Evolutionary conservation across 2,329 filamentous ascomycete species (phyloP).

Genomic region (Escovopsis sp.): DNA sequence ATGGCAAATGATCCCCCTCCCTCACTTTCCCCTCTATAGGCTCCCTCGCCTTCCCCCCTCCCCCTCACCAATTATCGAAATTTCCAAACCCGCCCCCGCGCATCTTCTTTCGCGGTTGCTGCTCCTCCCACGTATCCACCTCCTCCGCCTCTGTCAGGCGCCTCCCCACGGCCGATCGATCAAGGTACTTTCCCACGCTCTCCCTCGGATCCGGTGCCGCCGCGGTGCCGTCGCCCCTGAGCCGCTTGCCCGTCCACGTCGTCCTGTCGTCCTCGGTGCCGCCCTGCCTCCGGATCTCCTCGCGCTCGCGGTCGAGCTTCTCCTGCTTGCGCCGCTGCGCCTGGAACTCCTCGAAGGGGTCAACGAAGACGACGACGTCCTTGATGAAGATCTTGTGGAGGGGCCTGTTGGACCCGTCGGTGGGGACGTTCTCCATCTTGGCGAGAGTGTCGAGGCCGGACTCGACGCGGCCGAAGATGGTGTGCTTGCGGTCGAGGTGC

Average conservation of each 20-base stretch:
- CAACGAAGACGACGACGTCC: constrained; percentile 73
- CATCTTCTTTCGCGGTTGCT: constrained; percentile 62
- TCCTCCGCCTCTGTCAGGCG: constrained; percentile 48
- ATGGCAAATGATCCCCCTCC: not conserved
- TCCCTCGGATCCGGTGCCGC: constrained; percentile 26
- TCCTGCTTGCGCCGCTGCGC: constrained; percentile 56
- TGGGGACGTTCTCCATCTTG: constrained; percentile 62
- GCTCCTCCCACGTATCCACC: constrained; percentile 48
- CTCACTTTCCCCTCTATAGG: not conserved
- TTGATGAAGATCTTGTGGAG: constrained; percentile 65
- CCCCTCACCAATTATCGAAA: constrained; percentile 69
- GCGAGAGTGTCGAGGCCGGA: constrained; percentile 58
- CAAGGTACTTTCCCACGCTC: constrained; percentile 68
- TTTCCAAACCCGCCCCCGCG: constrained; percentile 76
- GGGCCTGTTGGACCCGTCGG: constrained; percentile 62
- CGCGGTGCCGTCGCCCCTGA: constrained; percentile 51
- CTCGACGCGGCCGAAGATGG: constrained; percentile 81
- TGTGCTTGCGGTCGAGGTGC: constrained; percentile 90
- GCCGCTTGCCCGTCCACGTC: constrained; percentile 92
- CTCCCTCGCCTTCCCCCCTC: not conserved
- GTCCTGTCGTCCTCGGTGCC: constrained; percentile 76
- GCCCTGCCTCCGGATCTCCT: constrained; percentile 46
- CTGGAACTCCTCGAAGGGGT: constrained; percentile 90
- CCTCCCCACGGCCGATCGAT: constrained; percentile 29
- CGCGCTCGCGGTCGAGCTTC: constrained; percentile 37